These are phyloP conservation scores for Vanderwaltozyma polyspora DNA, from an alignment of 805 yeast genomes.

Conservation along the genomic window DNA sequence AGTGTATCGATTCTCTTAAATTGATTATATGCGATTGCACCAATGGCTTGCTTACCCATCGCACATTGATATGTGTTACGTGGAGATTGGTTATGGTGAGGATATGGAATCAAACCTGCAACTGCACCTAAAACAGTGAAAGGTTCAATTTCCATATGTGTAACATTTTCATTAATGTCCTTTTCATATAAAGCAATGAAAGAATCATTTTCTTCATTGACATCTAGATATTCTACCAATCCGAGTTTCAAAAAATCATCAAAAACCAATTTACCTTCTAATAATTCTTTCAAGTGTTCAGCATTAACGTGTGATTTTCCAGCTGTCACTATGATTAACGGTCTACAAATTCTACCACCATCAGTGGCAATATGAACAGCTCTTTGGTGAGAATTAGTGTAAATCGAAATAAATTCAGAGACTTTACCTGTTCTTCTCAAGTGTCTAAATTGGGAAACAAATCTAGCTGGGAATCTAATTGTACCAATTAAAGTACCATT, in stretches of 20 bases:
- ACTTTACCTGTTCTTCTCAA: constrained; percentile 77
- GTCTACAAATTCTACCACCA: constrained; percentile 97
- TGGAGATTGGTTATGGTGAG: constrained; percentile 98
- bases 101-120: constrained; percentile 98
- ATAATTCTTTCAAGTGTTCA: constrained; percentile 52
- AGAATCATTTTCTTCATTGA: constrained; percentile 93
- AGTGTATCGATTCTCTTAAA: constrained; percentile 90
- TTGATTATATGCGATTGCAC: constrained; percentile 96
- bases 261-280: constrained; percentile 66
- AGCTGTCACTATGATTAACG: constrained; percentile 74
- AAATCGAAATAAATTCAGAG: constrained; percentile 84
- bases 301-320: constrained; percentile 62
- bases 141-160: constrained; percentile 94
- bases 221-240: constrained; percentile 89
- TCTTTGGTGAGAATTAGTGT: constrained; percentile 76
- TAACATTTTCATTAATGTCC: constrained; percentile 41
- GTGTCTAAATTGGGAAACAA: constrained; percentile 66
- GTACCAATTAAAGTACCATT: constrained; percentile 94
- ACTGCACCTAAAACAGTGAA: constrained; percentile 97
- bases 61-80: constrained; percentile 99
- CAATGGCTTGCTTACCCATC: constrained; percentile 99
- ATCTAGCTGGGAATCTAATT: constrained; percentile 74
- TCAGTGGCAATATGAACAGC: constrained; percentile 98
- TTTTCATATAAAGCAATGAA: constrained; percentile 84
- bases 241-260: constrained; percentile 85